Evolutionary conservation across 2,329 filamentous ascomycete genomes (phyloP).

Genomic region (Hortaea werneckii): DNA sequence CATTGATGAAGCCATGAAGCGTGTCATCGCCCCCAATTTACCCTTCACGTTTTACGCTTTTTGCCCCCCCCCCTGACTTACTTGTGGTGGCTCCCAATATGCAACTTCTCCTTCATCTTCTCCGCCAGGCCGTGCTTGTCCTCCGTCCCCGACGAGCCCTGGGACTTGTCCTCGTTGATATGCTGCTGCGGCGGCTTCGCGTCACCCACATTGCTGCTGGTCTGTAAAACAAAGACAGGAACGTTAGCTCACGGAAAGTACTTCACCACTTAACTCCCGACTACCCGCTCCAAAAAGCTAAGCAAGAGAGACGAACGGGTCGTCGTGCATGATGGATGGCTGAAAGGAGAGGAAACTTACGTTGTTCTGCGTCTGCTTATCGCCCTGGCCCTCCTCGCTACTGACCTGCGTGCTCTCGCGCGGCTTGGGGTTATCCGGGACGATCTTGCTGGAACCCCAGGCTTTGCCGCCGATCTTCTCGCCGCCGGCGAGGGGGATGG

Average conservation of each 20-base stretch:
- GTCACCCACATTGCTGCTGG: not conserved
- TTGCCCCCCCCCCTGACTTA: no score
- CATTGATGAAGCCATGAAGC: no score
- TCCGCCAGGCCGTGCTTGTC: not conserved
- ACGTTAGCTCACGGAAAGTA: not conserved
- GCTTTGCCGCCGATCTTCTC: slow-evolving; percentile 22
- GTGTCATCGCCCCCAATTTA: no score
- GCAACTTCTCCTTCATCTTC: not conserved
- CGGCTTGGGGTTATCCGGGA: slow-evolving; percentile 19
- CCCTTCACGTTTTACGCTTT: no score
- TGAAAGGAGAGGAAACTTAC: not conserved
- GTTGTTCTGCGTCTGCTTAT: not conserved
- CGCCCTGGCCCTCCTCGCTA: slow-evolving; percentile 17
- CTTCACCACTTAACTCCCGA: not conserved
- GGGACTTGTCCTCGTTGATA: not conserved
- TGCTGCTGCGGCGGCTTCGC: not conserved
- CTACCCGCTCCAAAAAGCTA: not conserved
- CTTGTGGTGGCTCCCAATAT: not conserved
- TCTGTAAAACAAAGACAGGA: not conserved
- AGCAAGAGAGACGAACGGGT: no score
- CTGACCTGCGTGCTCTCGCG: slow-evolving; percentile 6
- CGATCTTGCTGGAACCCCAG: slow-evolving; percentile 26
- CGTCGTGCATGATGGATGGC: no score
- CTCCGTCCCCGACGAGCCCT: not conserved
- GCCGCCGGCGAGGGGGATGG: slow-evolving; percentile 25